A percentile compares a stretch with the other conserved stretches of the same genome.
Evolutionary conservation across 345 rosid species (phyloP).

Genomic region (Pelargonium nanum): DNA sequence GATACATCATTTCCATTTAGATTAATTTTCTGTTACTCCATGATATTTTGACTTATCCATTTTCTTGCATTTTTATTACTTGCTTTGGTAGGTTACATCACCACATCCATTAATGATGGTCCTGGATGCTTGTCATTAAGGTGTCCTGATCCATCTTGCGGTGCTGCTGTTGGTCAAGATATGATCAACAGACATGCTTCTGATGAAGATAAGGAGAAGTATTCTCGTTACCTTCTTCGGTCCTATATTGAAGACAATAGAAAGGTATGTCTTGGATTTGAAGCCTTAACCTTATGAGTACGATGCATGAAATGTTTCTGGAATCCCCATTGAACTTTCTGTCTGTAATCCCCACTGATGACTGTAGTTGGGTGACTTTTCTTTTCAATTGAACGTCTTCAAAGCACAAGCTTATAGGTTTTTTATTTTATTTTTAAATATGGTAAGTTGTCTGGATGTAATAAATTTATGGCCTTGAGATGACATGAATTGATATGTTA

Average conservation of each 20-base stretch:
- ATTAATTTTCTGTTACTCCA: neutral
- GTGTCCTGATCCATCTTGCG: constrained; percentile 86
- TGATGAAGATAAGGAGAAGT: constrained; percentile 61
- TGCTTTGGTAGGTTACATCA: constrained; percentile 49
- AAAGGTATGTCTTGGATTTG: constrained; percentile 42
- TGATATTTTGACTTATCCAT: neutral
- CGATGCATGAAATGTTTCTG: neutral
- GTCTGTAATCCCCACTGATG: neutral
- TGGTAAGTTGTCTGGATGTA: no score
- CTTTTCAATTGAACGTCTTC: no score
- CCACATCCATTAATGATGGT: constrained; percentile 70
- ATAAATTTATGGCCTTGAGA: no score
- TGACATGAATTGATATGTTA: no score
- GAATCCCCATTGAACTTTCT: neutral
- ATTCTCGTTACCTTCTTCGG: constrained; percentile 66
- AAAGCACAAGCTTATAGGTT: no score
- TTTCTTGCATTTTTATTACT: neutral
- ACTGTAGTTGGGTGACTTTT: no score
- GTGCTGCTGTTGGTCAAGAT: constrained; percentile 68
- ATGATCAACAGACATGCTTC: constrained; percentile 59
- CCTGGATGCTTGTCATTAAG: constrained; percentile 85
- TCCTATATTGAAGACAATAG: constrained; percentile 88
- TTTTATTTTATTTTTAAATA: no score
- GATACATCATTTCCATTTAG: neutral
- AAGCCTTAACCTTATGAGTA: neutral